Evolutionary conservation across 768 basidiomycete species (phyloP).

Genomic region (Steccherinum ochraceum): DNA sequence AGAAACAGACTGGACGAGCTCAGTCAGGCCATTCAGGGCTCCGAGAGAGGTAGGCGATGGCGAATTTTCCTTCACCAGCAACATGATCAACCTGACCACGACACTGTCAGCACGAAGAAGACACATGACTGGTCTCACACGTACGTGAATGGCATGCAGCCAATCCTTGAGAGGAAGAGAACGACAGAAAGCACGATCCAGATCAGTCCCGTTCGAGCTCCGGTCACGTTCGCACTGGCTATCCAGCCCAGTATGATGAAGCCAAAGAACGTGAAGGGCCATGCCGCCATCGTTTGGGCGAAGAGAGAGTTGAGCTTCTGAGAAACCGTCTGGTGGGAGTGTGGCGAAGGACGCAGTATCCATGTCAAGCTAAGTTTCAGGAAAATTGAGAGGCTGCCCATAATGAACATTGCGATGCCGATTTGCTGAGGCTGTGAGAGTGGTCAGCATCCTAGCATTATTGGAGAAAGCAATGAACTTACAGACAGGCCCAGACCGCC

Average conservation of each 20-base stretch:
- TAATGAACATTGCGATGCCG: slow-evolving; percentile 49
- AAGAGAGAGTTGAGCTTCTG: slow-evolving; percentile 29
- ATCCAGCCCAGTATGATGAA: slow-evolving; percentile 36
- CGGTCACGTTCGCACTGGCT: slow-evolving; percentile 14
- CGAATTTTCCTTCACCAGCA: slow-evolving; percentile 24
- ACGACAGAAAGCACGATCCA: slow-evolving; percentile 46
- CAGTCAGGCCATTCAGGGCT: slow-evolving; percentile 22
- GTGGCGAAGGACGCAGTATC: slow-evolving; percentile 43
- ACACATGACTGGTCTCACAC: too few species aligned
- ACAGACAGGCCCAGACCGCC: slow-evolving; percentile 62
- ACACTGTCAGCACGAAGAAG: slow-evolving; percentile 1
- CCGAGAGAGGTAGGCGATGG: slow-evolving; percentile 23
- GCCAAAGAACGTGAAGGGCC: slow-evolving; percentile 44
- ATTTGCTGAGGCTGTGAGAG: slow-evolving; percentile 47
- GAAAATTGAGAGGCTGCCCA: slow-evolving; percentile 43
- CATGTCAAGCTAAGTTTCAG: slow-evolving; percentile 51
- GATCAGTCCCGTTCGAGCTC: slow-evolving; percentile 20
- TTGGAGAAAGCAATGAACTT: slow-evolving; percentile 15
- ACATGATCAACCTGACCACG: slow-evolving; percentile 23
- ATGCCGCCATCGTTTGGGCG: slow-evolving; percentile 43
- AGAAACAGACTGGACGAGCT: background rate
- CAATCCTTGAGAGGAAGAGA: slow-evolving; percentile 39
- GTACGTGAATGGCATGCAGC: slow-evolving; percentile 47
- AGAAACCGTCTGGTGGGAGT: background rate
- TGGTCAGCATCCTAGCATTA: background rate